Conservation (phyloP, 139 green algal species). For the Edaphochlamys debaryana region DNA sequence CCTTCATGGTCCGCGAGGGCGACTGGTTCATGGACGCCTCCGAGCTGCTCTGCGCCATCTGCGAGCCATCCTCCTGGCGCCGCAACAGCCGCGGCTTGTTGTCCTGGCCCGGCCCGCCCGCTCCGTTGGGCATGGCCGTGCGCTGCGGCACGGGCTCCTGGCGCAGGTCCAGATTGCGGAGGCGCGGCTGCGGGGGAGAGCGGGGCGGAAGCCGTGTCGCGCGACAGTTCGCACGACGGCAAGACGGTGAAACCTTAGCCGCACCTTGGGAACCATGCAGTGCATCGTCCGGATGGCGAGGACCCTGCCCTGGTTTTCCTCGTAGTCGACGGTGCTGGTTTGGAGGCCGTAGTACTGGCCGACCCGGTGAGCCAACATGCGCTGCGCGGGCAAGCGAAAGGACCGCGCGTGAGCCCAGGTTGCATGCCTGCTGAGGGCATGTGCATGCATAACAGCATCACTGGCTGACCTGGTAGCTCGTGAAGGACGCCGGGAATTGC, state of each 20-base stretch:
- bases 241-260: too few relatives aligned
- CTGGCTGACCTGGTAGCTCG: constrained; percentile 41
- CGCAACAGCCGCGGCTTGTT: constrained; percentile 34
- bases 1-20: constrained; percentile 27
- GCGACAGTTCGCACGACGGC: too few relatives aligned
- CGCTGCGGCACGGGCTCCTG: constrained; percentile 8
- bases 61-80: constrained; percentile 10
- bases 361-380: constrained; percentile 65
- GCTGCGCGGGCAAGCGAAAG: constrained; percentile 41
- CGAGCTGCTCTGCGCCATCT: background rate
- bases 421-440: too few relatives aligned
- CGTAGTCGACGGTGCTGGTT: constrained; percentile 59
- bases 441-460: too few relatives aligned
- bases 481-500: constrained; percentile 39
- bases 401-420: too few relatives aligned
- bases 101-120: background rate
- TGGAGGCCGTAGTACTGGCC: constrained; percentile 63
- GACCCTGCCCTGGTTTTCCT: constrained; percentile 49
- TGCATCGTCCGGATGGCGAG: constrained; percentile 42
- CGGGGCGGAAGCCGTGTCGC: too few relatives aligned
- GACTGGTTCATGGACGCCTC: constrained; percentile 15
- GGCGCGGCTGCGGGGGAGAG: constrained; percentile 7
- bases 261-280: constrained; percentile 17
- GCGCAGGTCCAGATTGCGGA: constrained; percentile 20
- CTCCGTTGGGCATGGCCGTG: background rate